These are phyloP conservation scores for Rhizopus delemar DNA, from an alignment of 371 early-diverging fungal genomes.

Conservation along the genomic window DNA sequence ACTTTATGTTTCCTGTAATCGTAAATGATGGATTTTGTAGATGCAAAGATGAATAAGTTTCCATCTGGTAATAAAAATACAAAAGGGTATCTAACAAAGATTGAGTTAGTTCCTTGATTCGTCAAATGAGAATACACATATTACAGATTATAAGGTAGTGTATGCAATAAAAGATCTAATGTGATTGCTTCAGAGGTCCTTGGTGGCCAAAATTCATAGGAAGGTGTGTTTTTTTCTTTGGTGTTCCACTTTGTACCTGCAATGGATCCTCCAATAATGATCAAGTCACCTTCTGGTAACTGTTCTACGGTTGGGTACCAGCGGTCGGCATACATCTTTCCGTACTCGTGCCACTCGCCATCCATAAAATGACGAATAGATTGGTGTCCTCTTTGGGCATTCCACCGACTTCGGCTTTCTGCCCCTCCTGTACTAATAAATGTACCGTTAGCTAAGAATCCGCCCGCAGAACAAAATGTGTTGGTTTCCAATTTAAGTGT, in stretches of 20 bases:
- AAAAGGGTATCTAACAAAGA: slow-evolving; percentile 46
- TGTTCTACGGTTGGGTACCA: slow-evolving; percentile 69
- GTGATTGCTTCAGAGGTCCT: slow-evolving; percentile 32
- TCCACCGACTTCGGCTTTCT: slow-evolving; percentile 50
- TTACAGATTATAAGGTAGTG: slow-evolving; percentile 66
- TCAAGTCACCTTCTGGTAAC: slow-evolving; percentile 57
- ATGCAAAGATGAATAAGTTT: slow-evolving; percentile 60
- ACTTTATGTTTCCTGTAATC: slow-evolving; percentile 54
- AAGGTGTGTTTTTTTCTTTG: slow-evolving; percentile 54
- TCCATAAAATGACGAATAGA: slow-evolving; percentile 58
- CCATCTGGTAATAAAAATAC: slow-evolving; percentile 57
- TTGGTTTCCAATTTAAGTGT: slow-evolving; percentile 56
- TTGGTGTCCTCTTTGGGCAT: slow-evolving; percentile 58
- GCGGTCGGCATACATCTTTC: slow-evolving; percentile 50
- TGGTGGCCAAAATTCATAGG: slow-evolving; percentile 53
- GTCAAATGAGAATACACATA: slow-evolving; percentile 7
- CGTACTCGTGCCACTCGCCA: slow-evolving; percentile 48
- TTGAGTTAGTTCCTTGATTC: not conserved
- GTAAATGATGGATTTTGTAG: slow-evolving; percentile 52
- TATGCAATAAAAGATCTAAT: slow-evolving; percentile 55
- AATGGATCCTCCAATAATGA: slow-evolving; percentile 62
- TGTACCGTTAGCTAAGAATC: slow-evolving; percentile 60
- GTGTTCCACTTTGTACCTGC: slow-evolving; percentile 55
- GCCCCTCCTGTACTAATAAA: slow-evolving; percentile 65
- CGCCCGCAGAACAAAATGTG: slow-evolving; percentile 68